phyloP scores from a whole-genome alignment of 2,329 filamentous ascomycete genomes.

The Exophiala aquamarina region DNA sequence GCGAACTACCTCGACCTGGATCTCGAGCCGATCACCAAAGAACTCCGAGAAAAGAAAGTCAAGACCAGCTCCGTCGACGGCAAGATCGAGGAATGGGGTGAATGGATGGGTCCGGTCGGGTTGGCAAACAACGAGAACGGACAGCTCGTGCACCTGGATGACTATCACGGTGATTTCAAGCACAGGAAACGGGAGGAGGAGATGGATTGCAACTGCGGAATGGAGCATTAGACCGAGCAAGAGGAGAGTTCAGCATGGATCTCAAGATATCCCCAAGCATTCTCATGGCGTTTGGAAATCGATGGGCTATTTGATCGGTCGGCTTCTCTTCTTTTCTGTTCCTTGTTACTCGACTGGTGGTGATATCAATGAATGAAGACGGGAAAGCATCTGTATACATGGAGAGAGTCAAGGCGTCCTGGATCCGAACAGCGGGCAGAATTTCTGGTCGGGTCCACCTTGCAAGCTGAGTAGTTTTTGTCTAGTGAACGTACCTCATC shows the following conservation, averaged over 20 bases:
- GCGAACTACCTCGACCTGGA: slow-evolving; percentile 76
- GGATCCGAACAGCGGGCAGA: no score
- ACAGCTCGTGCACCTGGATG: slow-evolving; percentile 33
- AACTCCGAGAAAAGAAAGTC: slow-evolving; percentile 54
- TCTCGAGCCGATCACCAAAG: slow-evolving; percentile 72
- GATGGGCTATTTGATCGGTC: no score
- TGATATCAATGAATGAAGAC: no score
- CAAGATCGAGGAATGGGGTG: slow-evolving; percentile 21
- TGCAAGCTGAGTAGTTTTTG: no score
- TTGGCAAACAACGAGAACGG: slow-evolving; percentile 36
- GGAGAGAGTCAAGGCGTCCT: no score
- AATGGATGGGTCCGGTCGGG: slow-evolving; percentile 44
- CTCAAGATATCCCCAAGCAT: no score
- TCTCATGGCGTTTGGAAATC: no score
- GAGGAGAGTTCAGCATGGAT: neutral
- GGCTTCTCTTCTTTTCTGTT: no score
- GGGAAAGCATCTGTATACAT: no score
- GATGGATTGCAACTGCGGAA: slow-evolving; percentile 25
- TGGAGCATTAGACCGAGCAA: slow-evolving; percentile 14
- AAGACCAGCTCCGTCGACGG: slow-evolving; percentile 17
- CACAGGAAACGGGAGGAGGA: slow-evolving; percentile 27
- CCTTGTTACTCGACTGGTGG: no score
- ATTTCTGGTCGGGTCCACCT: no score
- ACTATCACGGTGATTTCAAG: slow-evolving; percentile 47
- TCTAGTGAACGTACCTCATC: no score